These are phyloP conservation scores for Penicillium daleae DNA, from an alignment of 495 filamentous ascomycete species.

Conservation along the genomic window DNA sequence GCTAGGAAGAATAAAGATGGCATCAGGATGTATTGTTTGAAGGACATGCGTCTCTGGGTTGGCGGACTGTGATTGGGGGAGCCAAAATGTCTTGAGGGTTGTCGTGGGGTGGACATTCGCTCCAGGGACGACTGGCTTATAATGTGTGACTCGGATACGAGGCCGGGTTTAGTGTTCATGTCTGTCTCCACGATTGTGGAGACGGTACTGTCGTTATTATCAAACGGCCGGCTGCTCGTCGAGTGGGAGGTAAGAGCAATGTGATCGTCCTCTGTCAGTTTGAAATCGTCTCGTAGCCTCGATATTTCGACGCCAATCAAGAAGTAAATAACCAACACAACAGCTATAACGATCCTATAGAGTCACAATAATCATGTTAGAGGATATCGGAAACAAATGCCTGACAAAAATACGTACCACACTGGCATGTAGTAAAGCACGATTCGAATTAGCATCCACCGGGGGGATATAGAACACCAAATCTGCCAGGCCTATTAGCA, in stretches of 20 bases:
- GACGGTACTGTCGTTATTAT: slow-evolving; percentile 18
- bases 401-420: slow-evolving; percentile 32
- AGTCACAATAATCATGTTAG: slow-evolving; percentile 4
- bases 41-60: slow-evolving; percentile 40
- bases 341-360: slow-evolving; percentile 40
- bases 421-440: slow-evolving; percentile 50
- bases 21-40: slow-evolving; percentile 53
- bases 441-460: slow-evolving; percentile 50
- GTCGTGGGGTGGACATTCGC: slow-evolving; percentile 5
- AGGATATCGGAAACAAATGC: not conserved
- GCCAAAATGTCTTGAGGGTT: not conserved
- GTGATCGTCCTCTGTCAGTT: slow-evolving; percentile 37
- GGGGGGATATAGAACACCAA: slow-evolving; percentile 51
- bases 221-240: slow-evolving; percentile 10
- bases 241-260: slow-evolving; percentile 25
- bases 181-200: slow-evolving; percentile 21
- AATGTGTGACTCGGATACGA: slow-evolving; percentile 13
- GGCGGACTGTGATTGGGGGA: slow-evolving; percentile 7
- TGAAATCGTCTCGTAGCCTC: slow-evolving; percentile 41
- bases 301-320: slow-evolving; percentile 47
- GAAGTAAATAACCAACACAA: slow-evolving; percentile 45
- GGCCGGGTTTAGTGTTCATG: not conserved
- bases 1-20: slow-evolving; percentile 53
- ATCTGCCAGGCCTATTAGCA: slow-evolving; percentile 25
- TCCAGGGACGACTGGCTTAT: slow-evolving; percentile 17